Conservation (phyloP, 306 rosid species). For the Hippophae rhamnoides region DNA sequence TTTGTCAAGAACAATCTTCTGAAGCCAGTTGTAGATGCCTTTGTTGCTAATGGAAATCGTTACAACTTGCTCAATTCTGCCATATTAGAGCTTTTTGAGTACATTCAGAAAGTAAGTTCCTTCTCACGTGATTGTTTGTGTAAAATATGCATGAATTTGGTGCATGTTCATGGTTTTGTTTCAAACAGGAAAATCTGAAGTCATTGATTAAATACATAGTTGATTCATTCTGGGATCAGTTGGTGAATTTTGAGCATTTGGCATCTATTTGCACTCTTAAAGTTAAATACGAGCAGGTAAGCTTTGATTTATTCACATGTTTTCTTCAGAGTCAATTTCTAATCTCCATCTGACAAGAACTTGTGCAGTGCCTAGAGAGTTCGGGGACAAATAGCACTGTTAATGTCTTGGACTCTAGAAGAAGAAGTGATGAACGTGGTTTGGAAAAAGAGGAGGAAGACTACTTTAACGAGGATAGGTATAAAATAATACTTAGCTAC, state of each 20-base stretch:
- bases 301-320: background rate
- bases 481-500: slow-evolving; percentile 4
- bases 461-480: slow-evolving; percentile 90
- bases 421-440: slow-evolving; percentile 77
- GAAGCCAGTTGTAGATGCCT: slow-evolving; percentile 70
- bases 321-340: slow-evolving; percentile 9
- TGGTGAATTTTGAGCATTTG: slow-evolving; percentile 65
- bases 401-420: slow-evolving; percentile 52
- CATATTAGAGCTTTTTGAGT: slow-evolving; percentile 82
- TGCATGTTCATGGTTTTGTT: slow-evolving; percentile 13
- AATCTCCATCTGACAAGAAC: slow-evolving; percentile 16
- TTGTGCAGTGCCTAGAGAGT: slow-evolving; percentile 64
- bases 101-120: slow-evolving; percentile 59
- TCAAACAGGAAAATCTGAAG: slow-evolving; percentile 69
- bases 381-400: slow-evolving; percentile 47
- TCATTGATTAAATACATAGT: slow-evolving; percentile 52
- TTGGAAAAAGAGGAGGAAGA: slow-evolving; percentile 90
- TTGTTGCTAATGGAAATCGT: slow-evolving; percentile 81
- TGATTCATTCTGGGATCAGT: slow-evolving; percentile 78
- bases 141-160: slow-evolving; percentile 9
- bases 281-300: slow-evolving; percentile 93
- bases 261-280: slow-evolving; percentile 51
- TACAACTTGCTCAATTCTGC: slow-evolving; percentile 92
- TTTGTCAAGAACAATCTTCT: slow-evolving; percentile 69
- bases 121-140: slow-evolving; percentile 10